These are phyloP conservation scores for Thozetella sp. DNA, from an alignment of 495 filamentous ascomycete species.

Conservation along the genomic window DNA sequence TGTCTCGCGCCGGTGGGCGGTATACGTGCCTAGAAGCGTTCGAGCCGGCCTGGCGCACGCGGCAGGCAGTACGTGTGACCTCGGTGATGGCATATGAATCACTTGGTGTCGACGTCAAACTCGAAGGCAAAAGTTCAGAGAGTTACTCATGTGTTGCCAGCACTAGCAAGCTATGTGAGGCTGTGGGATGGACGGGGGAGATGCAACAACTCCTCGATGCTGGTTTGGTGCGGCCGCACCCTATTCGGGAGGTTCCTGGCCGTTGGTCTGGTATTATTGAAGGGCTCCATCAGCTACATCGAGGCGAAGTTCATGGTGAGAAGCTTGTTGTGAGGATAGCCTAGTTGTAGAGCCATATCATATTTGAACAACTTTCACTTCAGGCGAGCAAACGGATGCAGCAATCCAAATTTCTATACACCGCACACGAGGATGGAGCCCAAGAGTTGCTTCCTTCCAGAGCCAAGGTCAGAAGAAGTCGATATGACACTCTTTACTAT, in stretches of 20 bases:
- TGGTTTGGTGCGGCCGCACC: not conserved
- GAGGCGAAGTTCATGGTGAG: not conserved
- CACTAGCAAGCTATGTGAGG: not conserved
- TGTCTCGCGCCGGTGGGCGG: constrained; percentile 8
- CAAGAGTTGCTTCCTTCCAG: too few species aligned
- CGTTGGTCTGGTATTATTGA: not conserved
- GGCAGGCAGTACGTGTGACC: constrained; percentile 5
- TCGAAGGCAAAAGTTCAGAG: not conserved
- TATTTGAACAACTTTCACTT: too few species aligned
- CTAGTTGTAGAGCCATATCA: too few species aligned
- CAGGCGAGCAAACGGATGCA: too few species aligned
- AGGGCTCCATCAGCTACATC: not conserved
- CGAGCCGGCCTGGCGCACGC: not conserved
- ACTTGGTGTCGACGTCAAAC: not conserved
- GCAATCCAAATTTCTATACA: too few species aligned
- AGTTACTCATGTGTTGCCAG: not conserved
- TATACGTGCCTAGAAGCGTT: constrained; percentile 8
- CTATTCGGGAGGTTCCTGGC: not conserved
- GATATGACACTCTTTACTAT: too few species aligned
- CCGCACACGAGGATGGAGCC: too few species aligned
- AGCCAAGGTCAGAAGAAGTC: too few species aligned
- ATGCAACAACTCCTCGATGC: not conserved
- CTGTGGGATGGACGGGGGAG: not conserved
- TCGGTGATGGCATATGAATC: constrained; percentile 8
- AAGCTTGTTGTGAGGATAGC: not conserved